phyloP scores from a whole-genome alignment of 176 grass and related monocot species.

The Eleusine coracana region DNA sequence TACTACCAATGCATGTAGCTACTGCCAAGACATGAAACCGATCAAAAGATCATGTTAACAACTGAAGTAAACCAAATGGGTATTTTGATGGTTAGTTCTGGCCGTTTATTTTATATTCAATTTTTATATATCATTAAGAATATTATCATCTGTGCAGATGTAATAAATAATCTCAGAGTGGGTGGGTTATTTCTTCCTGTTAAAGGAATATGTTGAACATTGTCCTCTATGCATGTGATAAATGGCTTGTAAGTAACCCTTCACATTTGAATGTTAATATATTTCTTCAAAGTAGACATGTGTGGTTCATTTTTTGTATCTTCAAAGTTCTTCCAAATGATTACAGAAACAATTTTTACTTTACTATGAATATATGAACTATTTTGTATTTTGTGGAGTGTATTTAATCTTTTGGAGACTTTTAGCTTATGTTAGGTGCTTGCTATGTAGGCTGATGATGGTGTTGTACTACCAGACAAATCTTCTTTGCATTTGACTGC shows the following conservation, averaged over 20 bases:
- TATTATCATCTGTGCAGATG: slow-evolving; percentile 52
- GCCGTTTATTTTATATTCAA: slow-evolving; percentile 1
- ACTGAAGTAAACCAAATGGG: slow-evolving; percentile 74
- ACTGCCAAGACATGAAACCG: no score
- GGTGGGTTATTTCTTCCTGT: slow-evolving; percentile 99
- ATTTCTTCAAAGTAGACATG: neutral
- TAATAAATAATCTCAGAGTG: slow-evolving; percentile 96
- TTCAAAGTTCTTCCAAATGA: neutral
- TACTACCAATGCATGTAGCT: no score
- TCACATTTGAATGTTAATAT: slow-evolving; percentile 8
- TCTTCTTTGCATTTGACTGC: slow-evolving; percentile 85
- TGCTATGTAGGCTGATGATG: slow-evolving; percentile 64
- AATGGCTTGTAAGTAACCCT: slow-evolving; percentile 91
- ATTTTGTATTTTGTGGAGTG: neutral
- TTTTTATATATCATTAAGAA: slow-evolving; percentile 7
- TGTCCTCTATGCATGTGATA: slow-evolving; percentile 95
- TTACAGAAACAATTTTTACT: neutral
- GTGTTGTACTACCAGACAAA: slow-evolving; percentile 86
- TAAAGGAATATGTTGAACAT: slow-evolving; percentile 99
- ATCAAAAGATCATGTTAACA: no score
- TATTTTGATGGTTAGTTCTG: slow-evolving; percentile 73
- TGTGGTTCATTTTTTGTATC: slow-evolving; percentile 5
- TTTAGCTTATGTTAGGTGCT: slow-evolving; percentile 19
- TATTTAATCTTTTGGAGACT: neutral
- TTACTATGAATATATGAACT: neutral